Evolutionary conservation across 345 rosid species (phyloP), one percentile per base, ranked within the genome.

Genomic region (Eucalyptus sp.): DNA sequence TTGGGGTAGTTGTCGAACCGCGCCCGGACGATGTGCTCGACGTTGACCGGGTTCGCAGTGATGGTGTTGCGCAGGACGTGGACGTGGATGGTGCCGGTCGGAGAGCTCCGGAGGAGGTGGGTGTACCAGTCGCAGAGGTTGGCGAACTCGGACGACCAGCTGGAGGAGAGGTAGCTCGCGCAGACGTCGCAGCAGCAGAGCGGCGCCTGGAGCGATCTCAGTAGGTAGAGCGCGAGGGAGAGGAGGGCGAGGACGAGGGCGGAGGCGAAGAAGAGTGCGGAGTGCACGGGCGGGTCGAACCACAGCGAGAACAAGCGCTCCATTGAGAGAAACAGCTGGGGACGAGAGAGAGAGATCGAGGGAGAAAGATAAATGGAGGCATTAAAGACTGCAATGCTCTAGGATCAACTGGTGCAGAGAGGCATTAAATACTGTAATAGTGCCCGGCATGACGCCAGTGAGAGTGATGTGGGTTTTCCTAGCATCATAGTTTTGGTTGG

Each of bases 1-100:
- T 95, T 96, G 2, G 97, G 98, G 91, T 94, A 96, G 90, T 95
- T 96, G 24, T 90, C 89, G 91, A 96, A 96, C 37, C 88, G 92
- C n/a, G 94, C 92, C 80, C 90, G 92, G 91, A 96, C 96, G 58
- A 96, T 93, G 93, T 96, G 90, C 83, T 95, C 94, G 6, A 96
- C 94, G 88, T 93, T 95, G 62, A 85, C 90, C 15, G 93, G 98
- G 86, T 95, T 94, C 12, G 95, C 87, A 6, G 97, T 95, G 91
- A 95, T 90, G 62, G 86, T 90, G 64, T 93, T 94, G 60, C 91
- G 90, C 11, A 94, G 96, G 56, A 91, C 92, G 62, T 94, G 95
- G 49, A 94, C 66, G 86, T 92, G 92, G 60, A 93, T 89, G 6
- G 94, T 93, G 43, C 92, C 91, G 25, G 95, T 92, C 2, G 90